Evolutionary conservation across 805 yeast genomes (phyloP), one percentile per base, ranked within the genome.

Genomic region (Suhomyces prunicola): DNA sequence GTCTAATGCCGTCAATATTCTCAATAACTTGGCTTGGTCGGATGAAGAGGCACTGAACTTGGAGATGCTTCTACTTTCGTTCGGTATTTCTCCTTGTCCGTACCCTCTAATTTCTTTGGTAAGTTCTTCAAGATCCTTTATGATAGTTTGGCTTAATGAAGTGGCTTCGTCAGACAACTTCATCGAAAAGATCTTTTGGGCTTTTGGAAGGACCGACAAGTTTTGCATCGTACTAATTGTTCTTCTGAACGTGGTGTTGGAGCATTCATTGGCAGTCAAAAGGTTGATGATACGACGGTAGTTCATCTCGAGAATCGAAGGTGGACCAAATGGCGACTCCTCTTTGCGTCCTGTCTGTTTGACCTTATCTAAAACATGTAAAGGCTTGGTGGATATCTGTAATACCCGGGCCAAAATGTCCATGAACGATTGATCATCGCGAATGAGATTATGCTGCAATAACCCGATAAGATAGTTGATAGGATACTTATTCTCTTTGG

Each of bases 1-100:
- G 61, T 92, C 97, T 53, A 92, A 77, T 0, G 97, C 96, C 0
- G 97, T 91, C 55, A 92, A 74, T 2, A 90, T 85, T 49, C 97
- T 79, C 51, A 93, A 73, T n/a, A 94, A 70, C 62, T 90, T 91
- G 6, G 97, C 88, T 66, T 94, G 98, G 55, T 88, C 91, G 0
- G 97, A 88, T 42, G 88, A 83, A 1, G 91, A 82, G 0, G 90
- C 81, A 2, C 94, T 88, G 63, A 92, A 89, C 59, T 82, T 83
- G 26, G 81, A 71, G 54, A 91, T 75, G 2, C 84, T 71, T 24
- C 80, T 82, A 22, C 80, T 77, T 46, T 79, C 81, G 27, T 83
- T 74, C 26, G 81, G 74, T 3, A 24, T 24, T 10, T 47, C 36
- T 4, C 33, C 42, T 23, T 22, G 31, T 23, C 46, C 46, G 4